Evolutionary conservation across 768 basidiomycete genomes (phyloP), one percentile per base, ranked within the genome.

Genomic region (Leccinum truebloodii): DNA sequence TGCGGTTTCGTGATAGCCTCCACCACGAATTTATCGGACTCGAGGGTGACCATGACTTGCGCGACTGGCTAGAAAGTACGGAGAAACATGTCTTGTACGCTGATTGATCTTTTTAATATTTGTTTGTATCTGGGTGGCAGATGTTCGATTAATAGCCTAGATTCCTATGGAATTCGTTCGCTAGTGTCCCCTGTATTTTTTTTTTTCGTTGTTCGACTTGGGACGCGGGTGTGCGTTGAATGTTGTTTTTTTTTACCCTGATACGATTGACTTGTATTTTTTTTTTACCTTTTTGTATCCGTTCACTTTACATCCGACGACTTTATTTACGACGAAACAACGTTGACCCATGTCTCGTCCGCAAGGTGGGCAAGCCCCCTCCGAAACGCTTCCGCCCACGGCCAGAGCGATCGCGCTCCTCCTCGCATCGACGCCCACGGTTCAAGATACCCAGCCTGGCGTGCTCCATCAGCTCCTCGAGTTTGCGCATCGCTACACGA

Each of bases 401-500:
- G 93, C 92, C 26, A 83, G 91, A 55, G 83, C 90, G 44, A 92
- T 94, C 57, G 92, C 92, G 0, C 84, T 94, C 35, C 80, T 94
- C 4, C 82, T 94, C 28, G 89, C 92, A 3, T 88, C 92, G 4
- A 90, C 90, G 0, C 92, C 93, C 14, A 83, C 90, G 10, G 87
- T 94, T 1, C 89, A 92, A 61, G 92, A 94, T 76, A 85, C 88
- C 1, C 92, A 94, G 63, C 92, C 93, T 3, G 89, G 86, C 4
- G 92, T 94, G 12, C 80, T 94, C 10, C 90, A 93, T 66, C 92
- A 94, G 68, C 82, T 94, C 8, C 85, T 94, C 57, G 92, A 94
- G 73, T 93, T 94, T 66, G 84, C 92, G 0, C 87, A 94, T 70
- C 78, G 93, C 60, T 94, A 94, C 72, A 89, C 92, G 2, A 80